Base-by-base conservation (phyloP, 2,329 filamentous ascomycete genomes). In the Penicillium sp. region DNA sequence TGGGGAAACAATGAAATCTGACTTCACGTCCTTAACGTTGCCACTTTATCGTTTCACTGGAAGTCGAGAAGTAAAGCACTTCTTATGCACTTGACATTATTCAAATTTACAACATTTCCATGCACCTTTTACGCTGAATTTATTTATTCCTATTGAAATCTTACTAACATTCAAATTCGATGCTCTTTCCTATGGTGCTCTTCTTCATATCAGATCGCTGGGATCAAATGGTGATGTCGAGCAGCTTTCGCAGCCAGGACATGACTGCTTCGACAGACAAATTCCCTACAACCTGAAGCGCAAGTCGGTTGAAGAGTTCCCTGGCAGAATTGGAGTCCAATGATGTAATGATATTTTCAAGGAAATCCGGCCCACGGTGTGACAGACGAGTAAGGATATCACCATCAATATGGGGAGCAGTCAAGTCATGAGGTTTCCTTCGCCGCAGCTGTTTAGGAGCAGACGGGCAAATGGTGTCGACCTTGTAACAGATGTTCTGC, bases 381-480 rank as follows among this genome's bases (percentile, higher is more conserved):
- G 87, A 62, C 57, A 86, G 83, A 7, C 81, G 78, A 58, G 78
- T 75, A 43, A 92, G 71, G 35, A 90, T 76, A 63, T 91, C 87
- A 0, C 89, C 89, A 60, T 91, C 81, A 3, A 92, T 78, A 55
- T 91, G 88, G 81, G 85, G 85, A 57, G 77, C 77, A 10, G 74
- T 71, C 6, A 56, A 9, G 25, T 45, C 35, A 19, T 52, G 42
- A 9, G 66, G 59, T 25, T 63, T 68, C 59, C 63, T 60, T 56
- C 64, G 67, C 53, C 65, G 66, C 45, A 59, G 67, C 31, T 67
- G 61, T 53, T 70, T 72, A 26, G 73, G 71, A 3, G 72, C 72
- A 59, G 83, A 84, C 3, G 84, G 81, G 57, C 80, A 85, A 13
- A 86, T 72, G 3, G 69, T 62, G 7, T 72, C 67, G 26, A 80